phyloP scores from a whole-genome alignment of 1,139 yeast species.

The Debaryomyces robertsiae region DNA sequence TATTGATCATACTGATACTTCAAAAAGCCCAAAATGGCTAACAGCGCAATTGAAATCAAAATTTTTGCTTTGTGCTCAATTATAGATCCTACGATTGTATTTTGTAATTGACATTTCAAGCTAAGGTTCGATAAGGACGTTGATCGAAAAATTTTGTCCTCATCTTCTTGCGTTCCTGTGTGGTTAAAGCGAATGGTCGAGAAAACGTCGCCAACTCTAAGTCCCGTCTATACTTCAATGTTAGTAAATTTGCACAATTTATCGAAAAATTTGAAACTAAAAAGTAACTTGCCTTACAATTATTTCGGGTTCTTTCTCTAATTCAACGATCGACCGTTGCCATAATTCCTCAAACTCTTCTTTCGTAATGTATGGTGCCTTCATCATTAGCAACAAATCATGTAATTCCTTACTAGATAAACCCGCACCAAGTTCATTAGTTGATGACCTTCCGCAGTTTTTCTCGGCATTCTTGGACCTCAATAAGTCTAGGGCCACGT shows the following conservation, averaged over 20 bases:
- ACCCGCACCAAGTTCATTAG: slow-evolving; percentile 51
- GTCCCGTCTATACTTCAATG: slow-evolving; percentile 33
- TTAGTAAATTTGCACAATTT: slow-evolving; percentile 19
- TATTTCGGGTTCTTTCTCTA: slow-evolving; percentile 74
- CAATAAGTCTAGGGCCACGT: slow-evolving; percentile 66
- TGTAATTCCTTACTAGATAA: slow-evolving; percentile 56
- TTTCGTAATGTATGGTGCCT: slow-evolving; percentile 60
- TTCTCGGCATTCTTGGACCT: slow-evolving; percentile 68
- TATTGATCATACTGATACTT: slow-evolving; percentile 39
- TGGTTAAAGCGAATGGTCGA: slow-evolving; percentile 32
- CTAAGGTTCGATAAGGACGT: slow-evolving; percentile 69
- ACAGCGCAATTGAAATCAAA: slow-evolving; percentile 24
- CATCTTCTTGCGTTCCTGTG: slow-evolving; percentile 34
- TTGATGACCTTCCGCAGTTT: slow-evolving; percentile 59
- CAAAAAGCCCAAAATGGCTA: slow-evolving; percentile 19
- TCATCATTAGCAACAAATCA: slow-evolving; percentile 57
- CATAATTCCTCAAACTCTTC: slow-evolving; percentile 84
- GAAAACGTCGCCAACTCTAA: slow-evolving; percentile 27
- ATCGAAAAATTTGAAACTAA: slow-evolving; percentile 1
- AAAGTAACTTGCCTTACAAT: slow-evolving; percentile 77
- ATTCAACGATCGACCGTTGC: slow-evolving; percentile 63
- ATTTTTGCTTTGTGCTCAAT: slow-evolving; percentile 43
- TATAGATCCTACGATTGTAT: slow-evolving; percentile 53
- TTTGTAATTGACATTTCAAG: slow-evolving; percentile 60
- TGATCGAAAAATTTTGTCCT: slow-evolving; percentile 65